Evolutionary conservation across 2,329 filamentous ascomycete species (phyloP).

Genomic region (Venturia asperata): DNA sequence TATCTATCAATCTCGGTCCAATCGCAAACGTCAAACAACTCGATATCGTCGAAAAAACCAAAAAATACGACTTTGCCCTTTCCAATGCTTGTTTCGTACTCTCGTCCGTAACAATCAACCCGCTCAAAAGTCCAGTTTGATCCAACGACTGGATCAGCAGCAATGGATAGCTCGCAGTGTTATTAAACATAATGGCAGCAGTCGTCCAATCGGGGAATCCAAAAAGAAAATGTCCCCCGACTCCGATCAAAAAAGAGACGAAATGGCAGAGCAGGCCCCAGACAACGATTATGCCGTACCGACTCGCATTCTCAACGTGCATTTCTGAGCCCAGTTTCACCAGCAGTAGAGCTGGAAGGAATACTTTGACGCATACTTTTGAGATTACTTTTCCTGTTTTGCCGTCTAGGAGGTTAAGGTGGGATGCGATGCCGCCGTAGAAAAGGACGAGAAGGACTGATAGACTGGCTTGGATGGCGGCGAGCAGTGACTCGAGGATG

Average conservation of each 20-base stretch:
- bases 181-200: constrained; percentile 50
- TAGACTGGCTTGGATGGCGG: constrained; percentile 49
- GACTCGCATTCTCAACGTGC: constrained; percentile 39
- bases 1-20: constrained; percentile 21
- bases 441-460: constrained; percentile 49
- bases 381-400: constrained; percentile 47
- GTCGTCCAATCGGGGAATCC: constrained; percentile 48
- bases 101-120: constrained; percentile 18
- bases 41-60: constrained; percentile 19
- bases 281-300: constrained; percentile 43
- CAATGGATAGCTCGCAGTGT: constrained; percentile 49
- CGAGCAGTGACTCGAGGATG: constrained; percentile 40
- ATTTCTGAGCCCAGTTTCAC: constrained; percentile 48
- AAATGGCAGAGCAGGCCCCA: constrained; percentile 47
- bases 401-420: constrained; percentile 43
- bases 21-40: constrained; percentile 20
- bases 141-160: constrained; percentile 47
- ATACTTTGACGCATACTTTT: constrained; percentile 45
- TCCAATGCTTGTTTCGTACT: constrained; percentile 14
- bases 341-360: constrained; percentile 48
- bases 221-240: constrained; percentile 38
- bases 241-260: constrained; percentile 43
- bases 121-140: constrained; percentile 45
- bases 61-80: constrained; percentile 20
- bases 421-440: constrained; percentile 46